Base-by-base conservation (phyloP, 257 asterid species). In the Plantago major region DNA sequence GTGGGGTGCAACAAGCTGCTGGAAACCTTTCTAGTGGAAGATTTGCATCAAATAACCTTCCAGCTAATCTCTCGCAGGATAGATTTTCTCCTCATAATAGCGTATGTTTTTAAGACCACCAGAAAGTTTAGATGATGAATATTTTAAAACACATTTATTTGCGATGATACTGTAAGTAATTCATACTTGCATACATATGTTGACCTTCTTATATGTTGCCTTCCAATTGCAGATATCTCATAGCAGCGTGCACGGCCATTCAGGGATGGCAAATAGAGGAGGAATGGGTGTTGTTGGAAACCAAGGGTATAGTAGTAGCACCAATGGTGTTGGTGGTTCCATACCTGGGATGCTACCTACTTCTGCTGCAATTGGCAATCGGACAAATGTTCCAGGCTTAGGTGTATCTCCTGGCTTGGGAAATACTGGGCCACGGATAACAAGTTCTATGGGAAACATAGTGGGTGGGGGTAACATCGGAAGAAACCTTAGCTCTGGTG, bases 401-500 rank as follows among this genome's bases (percentile, higher is more conserved):
- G 95, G 96, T 19, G 85, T 87, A 60, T 83, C 96, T 66, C 89
- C 88, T 28, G 80, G 74, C 66, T 62, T 84, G 62, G 97, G 99
- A 54, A 92, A 89, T 76, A 73, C 84, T 17, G 99, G 94, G 65
- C 88, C 85, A 53, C 81, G 96, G 43, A 78, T 87, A 71, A 71
- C 97, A 61, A 85, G 82, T 70, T 87, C 99, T 47, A 82, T 82
- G 71, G 97, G 95, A 53, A 89, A 70, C 76, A 80, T 93, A 58
- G 97, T 78, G 15, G 94, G 96, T 71, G 94, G 89, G 74, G 89
- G 90, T 44, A 93, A 80, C 78, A 82, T 89, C 46, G 95, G 99
- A 54, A 79, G 99, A 66, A 93, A 73, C 79, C 83, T 93, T 75
- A 81, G 84, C 76, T 76, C 99, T 48, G 96, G 94, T 74, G 98